Base-by-base conservation (phyloP, 2,329 filamentous ascomycete genomes). In the Nemania abortiva region DNA sequence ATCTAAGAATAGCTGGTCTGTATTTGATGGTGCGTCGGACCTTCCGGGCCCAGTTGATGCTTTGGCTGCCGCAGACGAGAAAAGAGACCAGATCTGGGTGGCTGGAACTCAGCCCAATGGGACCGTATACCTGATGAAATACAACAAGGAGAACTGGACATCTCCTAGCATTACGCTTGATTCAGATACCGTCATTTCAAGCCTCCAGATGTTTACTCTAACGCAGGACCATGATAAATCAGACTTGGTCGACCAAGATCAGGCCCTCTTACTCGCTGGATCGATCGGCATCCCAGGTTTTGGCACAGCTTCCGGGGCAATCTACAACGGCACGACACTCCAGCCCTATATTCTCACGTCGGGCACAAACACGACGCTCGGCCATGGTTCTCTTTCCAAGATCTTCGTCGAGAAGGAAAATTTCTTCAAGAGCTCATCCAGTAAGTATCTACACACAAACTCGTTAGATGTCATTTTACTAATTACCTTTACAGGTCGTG, bases 251-350 rank as follows among this genome's bases (percentile, higher is more conserved):
- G 86, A 89, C 60, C 81, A 86, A 20, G 85, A 89, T 70, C 89
- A 96, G 78, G 87, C 89, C 3, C 87, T 99, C 42, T 87, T 99
- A 81, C 84, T 98, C 58, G 93, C 93, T n/a, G 96, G 96, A 47
- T 88, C 91, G 62, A 88, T 99, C 73, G 87, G 89, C 72, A 85
- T 98, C 20, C 89, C 91, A 0, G 83, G 84, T 57, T 94, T 94
- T 77, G 95, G 95, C 67, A 91, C 90, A 66, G 93, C 92, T 6
- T 97, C 95, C 15, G 94, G 93, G 9, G 95, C 91, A 7, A 84
- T 98, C 31, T 99, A 92, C 83, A 93, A 98, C 77, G 96, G 96
- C 75, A 93, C 90, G 11, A 83, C 84, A 2, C 90, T 95, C 78
- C 85, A 85, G 60, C 95, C 96, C 0, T 97, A 95, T 79, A 87